Evolutionary conservation across 2,329 filamentous ascomycete species (phyloP).

Genomic region (Thelonectria discophora): DNA sequence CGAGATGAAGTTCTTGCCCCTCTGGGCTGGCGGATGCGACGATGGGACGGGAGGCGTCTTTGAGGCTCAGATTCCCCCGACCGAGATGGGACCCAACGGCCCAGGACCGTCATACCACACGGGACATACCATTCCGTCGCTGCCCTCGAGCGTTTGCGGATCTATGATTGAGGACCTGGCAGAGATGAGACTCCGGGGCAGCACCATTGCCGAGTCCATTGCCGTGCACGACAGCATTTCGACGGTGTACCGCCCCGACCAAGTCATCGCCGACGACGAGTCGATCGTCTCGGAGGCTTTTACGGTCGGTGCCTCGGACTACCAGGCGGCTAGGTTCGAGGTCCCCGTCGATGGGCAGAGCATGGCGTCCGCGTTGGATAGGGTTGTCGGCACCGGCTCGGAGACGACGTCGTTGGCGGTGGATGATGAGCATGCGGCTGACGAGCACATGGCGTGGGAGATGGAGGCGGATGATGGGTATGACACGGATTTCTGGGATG

Average conservation of each 20-base stretch:
- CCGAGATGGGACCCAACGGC: slow-evolving; percentile 55
- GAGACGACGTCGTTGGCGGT: too few relatives aligned
- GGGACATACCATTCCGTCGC: slow-evolving; percentile 50
- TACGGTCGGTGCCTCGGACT: slow-evolving; percentile 44
- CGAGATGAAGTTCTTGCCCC: slow-evolving; percentile 70
- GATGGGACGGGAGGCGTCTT: slow-evolving; percentile 63
- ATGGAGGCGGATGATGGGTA: slow-evolving; percentile 21
- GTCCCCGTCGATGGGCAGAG: slow-evolving; percentile 45
- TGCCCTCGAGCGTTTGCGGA: slow-evolving; percentile 46
- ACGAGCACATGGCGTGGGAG: slow-evolving; percentile 13
- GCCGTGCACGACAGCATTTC: slow-evolving; percentile 53
- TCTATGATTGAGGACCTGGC: slow-evolving; percentile 50
- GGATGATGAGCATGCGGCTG: too few relatives aligned
- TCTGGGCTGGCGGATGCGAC: slow-evolving; percentile 69
- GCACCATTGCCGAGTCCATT: slow-evolving; percentile 47
- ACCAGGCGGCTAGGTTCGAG: slow-evolving; percentile 47
- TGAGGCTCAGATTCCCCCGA: slow-evolving; percentile 51
- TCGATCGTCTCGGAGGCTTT: slow-evolving; percentile 51
- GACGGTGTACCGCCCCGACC: slow-evolving; percentile 45
- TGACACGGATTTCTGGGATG: slow-evolving; percentile 20
- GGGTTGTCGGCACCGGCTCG: slow-evolving; percentile 37
- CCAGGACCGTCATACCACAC: slow-evolving; percentile 60
- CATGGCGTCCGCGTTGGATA: slow-evolving; percentile 37
- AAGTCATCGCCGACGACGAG: slow-evolving; percentile 47
- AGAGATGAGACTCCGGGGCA: slow-evolving; percentile 46